These are phyloP conservation scores for Neurospora sp. DNA, from an alignment of 495 filamentous ascomycete species.

Conservation along the genomic window DNA sequence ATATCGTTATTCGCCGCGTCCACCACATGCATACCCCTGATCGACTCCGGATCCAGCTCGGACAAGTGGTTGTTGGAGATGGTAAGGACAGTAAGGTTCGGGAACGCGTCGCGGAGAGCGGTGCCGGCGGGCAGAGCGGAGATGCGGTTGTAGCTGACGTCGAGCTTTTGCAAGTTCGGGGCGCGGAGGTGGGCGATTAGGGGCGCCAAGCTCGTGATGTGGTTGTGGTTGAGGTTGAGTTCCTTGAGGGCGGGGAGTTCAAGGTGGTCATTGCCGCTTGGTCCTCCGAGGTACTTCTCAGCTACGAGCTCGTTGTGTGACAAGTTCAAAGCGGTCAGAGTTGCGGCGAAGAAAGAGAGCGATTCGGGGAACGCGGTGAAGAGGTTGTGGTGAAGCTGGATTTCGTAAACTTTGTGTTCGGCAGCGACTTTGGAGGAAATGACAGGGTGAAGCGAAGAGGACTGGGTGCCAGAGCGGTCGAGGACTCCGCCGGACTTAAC, in stretches of 20 bases:
- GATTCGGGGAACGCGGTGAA: slow-evolving; percentile 59
- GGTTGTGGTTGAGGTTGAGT: slow-evolving; percentile 61
- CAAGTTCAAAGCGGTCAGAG: slow-evolving; percentile 65
- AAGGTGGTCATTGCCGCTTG: slow-evolving; percentile 38
- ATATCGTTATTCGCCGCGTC: slow-evolving; percentile 82
- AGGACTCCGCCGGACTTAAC: slow-evolving; percentile 62
- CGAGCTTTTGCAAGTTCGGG: slow-evolving; percentile 60
- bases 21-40: slow-evolving; percentile 63
- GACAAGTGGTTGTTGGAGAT: slow-evolving; percentile 67
- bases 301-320: slow-evolving; percentile 65
- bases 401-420: slow-evolving; percentile 35
- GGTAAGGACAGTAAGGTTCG: slow-evolving; percentile 53
- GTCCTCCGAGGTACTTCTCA: slow-evolving; percentile 40
- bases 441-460: slow-evolving; percentile 42
- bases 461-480: slow-evolving; percentile 59
- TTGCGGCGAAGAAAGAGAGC: slow-evolving; percentile 54
- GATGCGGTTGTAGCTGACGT: slow-evolving; percentile 72
- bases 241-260: slow-evolving; percentile 63
- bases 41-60: slow-evolving; percentile 59
- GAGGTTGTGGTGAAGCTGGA: slow-evolving; percentile 68
- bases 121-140: slow-evolving; percentile 51
- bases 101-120: slow-evolving; percentile 44
- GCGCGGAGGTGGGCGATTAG: slow-evolving; percentile 55
- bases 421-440: slow-evolving; percentile 39
- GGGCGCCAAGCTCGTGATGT: slow-evolving; percentile 53